phyloP scores from a whole-genome alignment of 2,329 filamentous ascomycete species.

The Apiospora arundinis region DNA sequence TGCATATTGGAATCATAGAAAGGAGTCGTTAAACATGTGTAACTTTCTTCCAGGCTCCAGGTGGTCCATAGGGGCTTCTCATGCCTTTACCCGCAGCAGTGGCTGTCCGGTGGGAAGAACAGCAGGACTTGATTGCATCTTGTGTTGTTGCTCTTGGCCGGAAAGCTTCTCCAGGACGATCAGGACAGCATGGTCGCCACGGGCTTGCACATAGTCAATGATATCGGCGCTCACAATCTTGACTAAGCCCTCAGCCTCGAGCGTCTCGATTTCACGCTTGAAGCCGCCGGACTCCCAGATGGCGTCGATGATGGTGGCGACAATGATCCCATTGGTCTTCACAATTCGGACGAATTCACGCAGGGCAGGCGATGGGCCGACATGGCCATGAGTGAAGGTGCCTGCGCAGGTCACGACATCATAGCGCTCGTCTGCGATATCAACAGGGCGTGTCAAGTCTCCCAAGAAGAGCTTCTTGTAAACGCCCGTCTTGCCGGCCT shows the following conservation, averaged over 20 bases:
- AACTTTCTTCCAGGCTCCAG: neutral
- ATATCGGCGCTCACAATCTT: neutral
- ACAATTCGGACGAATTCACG: slow-evolving; percentile 57
- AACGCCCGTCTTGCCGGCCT: slow-evolving; percentile 54
- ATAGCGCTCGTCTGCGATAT: slow-evolving; percentile 48
- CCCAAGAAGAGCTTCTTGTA: slow-evolving; percentile 52
- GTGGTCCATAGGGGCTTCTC: neutral
- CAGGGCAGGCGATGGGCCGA: slow-evolving; percentile 54
- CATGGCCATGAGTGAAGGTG: slow-evolving; percentile 61
- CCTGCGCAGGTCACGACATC: slow-evolving; percentile 60
- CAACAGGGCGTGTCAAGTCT: slow-evolving; percentile 54
- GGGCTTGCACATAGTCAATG: slow-evolving; percentile 10
- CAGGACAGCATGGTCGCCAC: neutral
- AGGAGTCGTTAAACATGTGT: neutral
- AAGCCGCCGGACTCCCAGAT: slow-evolving; percentile 58
- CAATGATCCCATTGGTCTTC: slow-evolving; percentile 50
- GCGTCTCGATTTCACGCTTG: slow-evolving; percentile 49
- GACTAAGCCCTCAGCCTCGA: slow-evolving; percentile 33
- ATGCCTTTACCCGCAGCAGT: slow-evolving; percentile 4
- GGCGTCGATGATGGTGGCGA: slow-evolving; percentile 56
- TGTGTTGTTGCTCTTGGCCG: neutral
- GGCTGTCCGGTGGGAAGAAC: neutral
- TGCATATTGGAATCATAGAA: neutral
- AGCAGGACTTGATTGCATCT: neutral
- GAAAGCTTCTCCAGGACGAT: slow-evolving; percentile 9